Evolutionary conservation across 441 rosid genomes (phyloP), one percentile per base, ranked within the genome.

Genomic region (Hypseocharis bilobata): DNA sequence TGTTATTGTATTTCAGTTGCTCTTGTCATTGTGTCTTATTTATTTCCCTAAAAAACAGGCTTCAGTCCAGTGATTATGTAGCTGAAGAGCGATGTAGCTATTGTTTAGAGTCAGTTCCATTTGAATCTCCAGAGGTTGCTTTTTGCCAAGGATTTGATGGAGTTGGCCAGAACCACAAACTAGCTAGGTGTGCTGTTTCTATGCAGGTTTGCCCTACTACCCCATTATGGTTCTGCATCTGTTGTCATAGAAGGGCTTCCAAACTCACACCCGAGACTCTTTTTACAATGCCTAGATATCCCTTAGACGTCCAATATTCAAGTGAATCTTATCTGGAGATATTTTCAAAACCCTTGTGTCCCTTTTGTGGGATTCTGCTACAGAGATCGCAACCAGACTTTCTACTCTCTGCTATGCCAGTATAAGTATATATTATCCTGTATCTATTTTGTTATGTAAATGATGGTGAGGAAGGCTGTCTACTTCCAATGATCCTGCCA

Each of bases 371-470:
- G 76, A 73, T 93, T 68, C 80, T 85, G 61, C 78, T 90, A 57
- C 96, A 90, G 80, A 86, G 95, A 83, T 67, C 71, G 25, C 90
- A 82, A 58, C 93, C 96, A 26, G 90, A 90, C 47, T 87, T 90
- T 77, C 79, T 88, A 30, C 88, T 87, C 61, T 90, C 97, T 3
- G 76, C 88, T 16, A 75, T 84, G 2, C 95, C 97, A 3, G 96
- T 87, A 59, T 87, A 66, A 70, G 60, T 57, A 54, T 23, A 30
- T 54, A 13, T 51, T 36, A 19, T 54, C 38, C 17, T 16, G 6
- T 44, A 20, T 47, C 23, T 51, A 30, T 2, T 14, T 25, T 60
- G 62, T 69, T 42, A n/a, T 13, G 58, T 20, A 52, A 52, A 8
- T 14, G 3, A 44, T 44, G n/a, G 17, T 2, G n/a, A 13, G 20